Percentiles rank a stretch among this genome's conserved stretches.
These are phyloP conservation scores for Coemansia sp. DNA, from an alignment of 192 early-diverging fungal species.

Conservation along the genomic window DNA sequence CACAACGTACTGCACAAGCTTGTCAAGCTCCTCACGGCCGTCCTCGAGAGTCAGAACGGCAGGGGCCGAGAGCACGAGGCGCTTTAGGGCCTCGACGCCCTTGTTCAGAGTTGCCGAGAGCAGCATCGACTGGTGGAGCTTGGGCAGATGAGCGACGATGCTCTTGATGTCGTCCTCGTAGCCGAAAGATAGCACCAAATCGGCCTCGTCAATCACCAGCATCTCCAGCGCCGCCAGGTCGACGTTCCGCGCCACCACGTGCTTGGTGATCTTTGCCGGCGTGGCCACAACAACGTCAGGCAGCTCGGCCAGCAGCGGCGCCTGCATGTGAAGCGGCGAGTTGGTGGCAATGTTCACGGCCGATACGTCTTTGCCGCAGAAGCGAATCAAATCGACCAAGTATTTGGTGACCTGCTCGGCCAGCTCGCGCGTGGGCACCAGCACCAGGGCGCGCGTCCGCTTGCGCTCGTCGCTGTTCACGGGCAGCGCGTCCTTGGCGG, in stretches of 20 bases:
- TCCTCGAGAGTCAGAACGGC: slow-evolving; percentile 87
- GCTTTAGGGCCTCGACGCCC: slow-evolving; percentile 83
- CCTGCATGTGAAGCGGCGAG: slow-evolving; percentile 46
- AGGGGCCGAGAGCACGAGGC: slow-evolving; percentile 78
- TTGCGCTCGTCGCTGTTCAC: slow-evolving; percentile 18
- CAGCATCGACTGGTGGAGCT: slow-evolving; percentile 89
- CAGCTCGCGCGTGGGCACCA: slow-evolving; percentile 94
- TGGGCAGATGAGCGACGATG: slow-evolving; percentile 69
- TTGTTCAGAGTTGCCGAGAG: slow-evolving; percentile 89
- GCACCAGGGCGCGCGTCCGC: slow-evolving; percentile 61
- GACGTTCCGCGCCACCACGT: slow-evolving; percentile 61
- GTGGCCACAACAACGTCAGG: slow-evolving; percentile 90
- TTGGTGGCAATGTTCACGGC: slow-evolving; percentile 32
- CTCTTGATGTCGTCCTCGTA: slow-evolving; percentile 85
- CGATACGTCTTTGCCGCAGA: slow-evolving; percentile 54
- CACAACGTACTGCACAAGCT: slow-evolving; percentile 75
- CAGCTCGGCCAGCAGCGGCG: slow-evolving; percentile 69
- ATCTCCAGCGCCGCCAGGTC: slow-evolving; percentile 63
- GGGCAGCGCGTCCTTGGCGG: slow-evolving; percentile 57
- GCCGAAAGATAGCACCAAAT: slow-evolving; percentile 90
- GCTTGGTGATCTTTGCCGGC: slow-evolving; percentile 74
- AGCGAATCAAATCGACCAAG: slow-evolving; percentile 67
- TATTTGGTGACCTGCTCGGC: slow-evolving; percentile 86
- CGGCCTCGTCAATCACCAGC: slow-evolving; percentile 95
- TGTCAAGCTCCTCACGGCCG: slow-evolving; percentile 52